Conservation (phyloP, 768 basidiomycete genomes). For the Paxillus ammoniavirescens region DNA sequence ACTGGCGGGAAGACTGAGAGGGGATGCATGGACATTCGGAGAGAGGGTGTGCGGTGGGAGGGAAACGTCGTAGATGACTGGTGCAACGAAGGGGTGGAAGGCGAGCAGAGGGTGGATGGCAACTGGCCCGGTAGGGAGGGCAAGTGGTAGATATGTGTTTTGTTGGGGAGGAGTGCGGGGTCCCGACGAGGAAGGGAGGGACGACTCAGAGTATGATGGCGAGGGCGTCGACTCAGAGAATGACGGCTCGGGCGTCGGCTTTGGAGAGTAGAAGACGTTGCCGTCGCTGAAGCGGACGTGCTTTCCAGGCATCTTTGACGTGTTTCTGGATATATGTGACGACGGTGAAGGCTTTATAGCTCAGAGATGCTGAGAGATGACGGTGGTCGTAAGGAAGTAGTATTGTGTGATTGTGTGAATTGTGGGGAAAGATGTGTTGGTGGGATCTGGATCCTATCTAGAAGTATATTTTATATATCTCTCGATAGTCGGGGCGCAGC, state of each 20-base stretch:
- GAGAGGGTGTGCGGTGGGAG: slow-evolving; percentile 18
- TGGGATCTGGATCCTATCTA: slow-evolving; percentile 1
- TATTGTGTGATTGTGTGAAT: slow-evolving; percentile 18
- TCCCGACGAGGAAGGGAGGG: slow-evolving; percentile 30
- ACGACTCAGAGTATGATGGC: slow-evolving; percentile 27
- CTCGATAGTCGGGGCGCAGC: slow-evolving; percentile 24
- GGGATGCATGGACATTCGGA: slow-evolving; percentile 26
- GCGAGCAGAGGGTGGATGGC: slow-evolving; percentile 31
- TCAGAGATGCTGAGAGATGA: slow-evolving; percentile 16
- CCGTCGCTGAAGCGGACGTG: slow-evolving; percentile 33
- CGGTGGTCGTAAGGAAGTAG: background rate
- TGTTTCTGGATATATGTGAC: slow-evolving; percentile 2
- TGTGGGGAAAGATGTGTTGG: slow-evolving; percentile 1
- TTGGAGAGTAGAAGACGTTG: slow-evolving; percentile 33
- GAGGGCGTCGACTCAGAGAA: slow-evolving; percentile 15
- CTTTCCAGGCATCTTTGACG: slow-evolving; percentile 23
- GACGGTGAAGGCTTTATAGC: slow-evolving; percentile 12
- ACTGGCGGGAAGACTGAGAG: slow-evolving; percentile 18
- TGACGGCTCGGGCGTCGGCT: background rate
- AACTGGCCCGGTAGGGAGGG: slow-evolving; percentile 27
- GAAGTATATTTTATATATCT: slow-evolving; percentile 16
- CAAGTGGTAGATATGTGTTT: slow-evolving; percentile 13
- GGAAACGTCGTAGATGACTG: slow-evolving; percentile 21
- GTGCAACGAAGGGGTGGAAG: slow-evolving; percentile 23
- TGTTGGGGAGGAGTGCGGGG: slow-evolving; percentile 32